Conservation (phyloP, 2,329 filamentous ascomycete species). For the Colletotrichum salicis region DNA sequence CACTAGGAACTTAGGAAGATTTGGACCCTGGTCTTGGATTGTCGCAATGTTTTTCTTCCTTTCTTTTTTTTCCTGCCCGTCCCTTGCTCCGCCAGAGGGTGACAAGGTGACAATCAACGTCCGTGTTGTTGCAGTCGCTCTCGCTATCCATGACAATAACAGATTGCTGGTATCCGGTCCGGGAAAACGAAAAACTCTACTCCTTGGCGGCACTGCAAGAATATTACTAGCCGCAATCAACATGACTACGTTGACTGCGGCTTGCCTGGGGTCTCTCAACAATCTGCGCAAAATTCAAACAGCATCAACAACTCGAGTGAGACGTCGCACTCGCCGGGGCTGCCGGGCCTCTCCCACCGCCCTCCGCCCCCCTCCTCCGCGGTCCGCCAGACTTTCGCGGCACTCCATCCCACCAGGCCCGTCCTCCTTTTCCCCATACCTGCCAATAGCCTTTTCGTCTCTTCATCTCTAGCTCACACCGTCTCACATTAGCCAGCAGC, state of each 20-base stretch:
- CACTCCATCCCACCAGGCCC: constrained; percentile 6
- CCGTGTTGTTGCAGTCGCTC: not conserved
- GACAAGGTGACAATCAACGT: not conserved
- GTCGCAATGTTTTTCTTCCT: not conserved
- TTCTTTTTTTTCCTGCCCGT: not conserved
- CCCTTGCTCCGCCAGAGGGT: constrained; percentile 5
- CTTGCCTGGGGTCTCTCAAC: constrained; percentile 2
- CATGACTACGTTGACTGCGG: not conserved
- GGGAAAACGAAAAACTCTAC: not conserved
- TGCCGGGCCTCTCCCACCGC: constrained; percentile 15
- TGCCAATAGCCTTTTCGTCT: not conserved
- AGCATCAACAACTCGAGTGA: constrained; percentile 16
- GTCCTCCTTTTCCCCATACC: not conserved
- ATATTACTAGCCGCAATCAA: constrained; percentile 10
- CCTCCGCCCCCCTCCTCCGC: constrained; percentile 13
- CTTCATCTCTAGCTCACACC: not conserved
- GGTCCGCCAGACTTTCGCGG: constrained; percentile 5
- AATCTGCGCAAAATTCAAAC: constrained; percentile 1
- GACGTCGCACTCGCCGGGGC: constrained; percentile 11
- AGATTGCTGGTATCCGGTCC: not conserved
- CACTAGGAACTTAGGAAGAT: not conserved
- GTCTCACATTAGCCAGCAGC: constrained; percentile 9
- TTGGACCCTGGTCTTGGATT: constrained; percentile 9
- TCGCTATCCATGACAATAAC: not conserved
- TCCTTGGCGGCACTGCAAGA: not conserved